These are phyloP conservation scores for Acephala macrosclerotiorum DNA, from an alignment of 2,329 filamentous ascomycete genomes.

Conservation along the genomic window DNA sequence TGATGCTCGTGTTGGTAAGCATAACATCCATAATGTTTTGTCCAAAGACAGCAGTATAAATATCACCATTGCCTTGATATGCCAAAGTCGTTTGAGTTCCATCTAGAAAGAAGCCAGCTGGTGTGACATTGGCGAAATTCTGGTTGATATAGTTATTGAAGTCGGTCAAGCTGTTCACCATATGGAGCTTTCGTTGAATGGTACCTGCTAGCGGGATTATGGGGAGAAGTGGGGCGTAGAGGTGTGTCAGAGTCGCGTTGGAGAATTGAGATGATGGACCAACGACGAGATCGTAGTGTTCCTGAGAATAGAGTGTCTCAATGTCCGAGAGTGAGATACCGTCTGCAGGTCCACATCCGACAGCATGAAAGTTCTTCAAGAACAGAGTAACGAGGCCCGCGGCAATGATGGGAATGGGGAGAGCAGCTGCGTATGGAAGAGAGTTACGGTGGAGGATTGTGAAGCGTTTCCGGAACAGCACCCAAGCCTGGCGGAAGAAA, in stretches of 20 bases:
- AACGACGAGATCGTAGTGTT: conserved; percentile 43
- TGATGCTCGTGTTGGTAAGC: conserved; percentile 72
- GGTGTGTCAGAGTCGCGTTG: conserved; percentile 29
- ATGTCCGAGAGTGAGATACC: conserved; percentile 51
- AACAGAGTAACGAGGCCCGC: conserved; percentile 83
- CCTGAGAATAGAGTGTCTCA: conserved; percentile 35
- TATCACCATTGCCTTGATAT: conserved; percentile 69
- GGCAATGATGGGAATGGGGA: conserved; percentile 80
- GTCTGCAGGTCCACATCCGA: conserved; percentile 59
- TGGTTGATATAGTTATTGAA: conserved; percentile 72
- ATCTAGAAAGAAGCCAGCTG: conserved; percentile 79
- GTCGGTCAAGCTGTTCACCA: conserved; percentile 68
- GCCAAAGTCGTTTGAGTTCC: conserved; percentile 69
- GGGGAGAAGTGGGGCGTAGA: conserved; percentile 36
- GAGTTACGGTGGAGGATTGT: conserved; percentile 82
- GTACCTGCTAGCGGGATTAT: conserved; percentile 29
- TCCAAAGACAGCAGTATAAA: conserved; percentile 63
- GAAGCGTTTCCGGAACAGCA: conserved; percentile 80
- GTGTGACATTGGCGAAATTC: conserved; percentile 72
- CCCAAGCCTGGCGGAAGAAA: conserved; percentile 72
- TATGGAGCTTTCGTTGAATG: conserved; percentile 32
- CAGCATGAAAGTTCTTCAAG: conserved; percentile 62
- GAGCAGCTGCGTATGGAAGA: conserved; percentile 76
- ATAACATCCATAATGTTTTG: conserved; percentile 73
- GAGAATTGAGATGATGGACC: conserved; percentile 55